Evolutionary conservation across 805 yeast species (phyloP).

Genomic region (Wickerhamiella azyma): DNA sequence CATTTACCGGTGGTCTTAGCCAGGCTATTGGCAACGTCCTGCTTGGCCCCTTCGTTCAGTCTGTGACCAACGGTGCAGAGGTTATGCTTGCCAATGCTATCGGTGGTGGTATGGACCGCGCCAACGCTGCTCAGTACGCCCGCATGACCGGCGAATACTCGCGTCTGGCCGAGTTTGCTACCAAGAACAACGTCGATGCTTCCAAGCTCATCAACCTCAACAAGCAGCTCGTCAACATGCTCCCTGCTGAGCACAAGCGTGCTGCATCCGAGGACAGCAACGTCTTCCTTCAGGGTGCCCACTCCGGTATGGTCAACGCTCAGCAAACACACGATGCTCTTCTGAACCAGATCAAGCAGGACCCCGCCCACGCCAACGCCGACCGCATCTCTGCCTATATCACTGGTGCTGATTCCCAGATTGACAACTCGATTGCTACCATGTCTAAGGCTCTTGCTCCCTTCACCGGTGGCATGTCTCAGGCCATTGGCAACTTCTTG

Average conservation of each 20-base stretch:
- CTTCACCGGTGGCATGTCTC: constrained; percentile 14
- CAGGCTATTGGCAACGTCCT: constrained; percentile 14
- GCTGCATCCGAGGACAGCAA: constrained; percentile 9
- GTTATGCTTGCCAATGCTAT: constrained; percentile 19
- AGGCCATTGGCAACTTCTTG: constrained; percentile 14
- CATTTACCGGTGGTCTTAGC: constrained; percentile 15
- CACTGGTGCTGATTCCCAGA: constrained; percentile 25
- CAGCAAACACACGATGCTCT: constrained; percentile 14
- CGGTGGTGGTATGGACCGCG: constrained; percentile 16
- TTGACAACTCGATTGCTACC: constrained; percentile 21
- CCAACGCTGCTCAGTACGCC: constrained; percentile 10
- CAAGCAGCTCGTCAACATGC: constrained; percentile 13
- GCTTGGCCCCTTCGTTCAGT: constrained; percentile 25
- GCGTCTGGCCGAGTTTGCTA: constrained; percentile 12
- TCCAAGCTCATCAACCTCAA: constrained; percentile 12
- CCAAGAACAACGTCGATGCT: constrained; percentile 14
- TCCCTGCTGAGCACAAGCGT: constrained; percentile 9
- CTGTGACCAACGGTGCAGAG: constrained; percentile 24
- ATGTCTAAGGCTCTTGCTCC: constrained; percentile 14
- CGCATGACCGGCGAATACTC: constrained; percentile 17
- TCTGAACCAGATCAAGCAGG: constrained; percentile 11
- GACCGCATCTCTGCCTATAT: constrained; percentile 14
- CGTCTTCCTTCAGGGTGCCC: constrained; percentile 5
- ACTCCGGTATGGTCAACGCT: constrained; percentile 13
- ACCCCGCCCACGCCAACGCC: constrained; percentile 11